phyloP scores from a whole-genome alignment of 2,329 filamentous ascomycete genomes.

The Fusarium beomiforme region DNA sequence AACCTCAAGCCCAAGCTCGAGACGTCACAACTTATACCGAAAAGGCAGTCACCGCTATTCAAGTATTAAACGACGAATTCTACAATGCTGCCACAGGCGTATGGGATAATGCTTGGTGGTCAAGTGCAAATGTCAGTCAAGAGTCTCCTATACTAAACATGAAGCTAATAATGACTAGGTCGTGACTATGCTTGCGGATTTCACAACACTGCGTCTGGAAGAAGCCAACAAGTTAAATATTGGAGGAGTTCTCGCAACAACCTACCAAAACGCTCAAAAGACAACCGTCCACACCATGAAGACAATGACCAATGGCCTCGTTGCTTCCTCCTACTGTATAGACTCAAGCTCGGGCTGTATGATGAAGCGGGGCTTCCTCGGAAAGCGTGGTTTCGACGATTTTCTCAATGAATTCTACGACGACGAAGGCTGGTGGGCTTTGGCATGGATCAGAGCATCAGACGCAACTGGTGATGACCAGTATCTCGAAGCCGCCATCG shows the following conservation, averaged over 20 bases:
- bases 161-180: conserved; percentile 35
- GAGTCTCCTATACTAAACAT: not conserved
- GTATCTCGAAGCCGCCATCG: conserved; percentile 64
- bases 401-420: conserved; percentile 67
- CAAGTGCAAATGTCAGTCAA: conserved; percentile 66
- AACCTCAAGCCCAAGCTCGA: conserved; percentile 24
- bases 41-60: conserved; percentile 48
- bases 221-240: conserved; percentile 52
- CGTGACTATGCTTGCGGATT: conserved; percentile 70
- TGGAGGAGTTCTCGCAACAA: conserved; percentile 54
- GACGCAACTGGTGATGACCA: conserved; percentile 62
- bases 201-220: conserved; percentile 49
- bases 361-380: conserved; percentile 48
- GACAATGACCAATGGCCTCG: conserved; percentile 50
- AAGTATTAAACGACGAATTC: conserved; percentile 64
- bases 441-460: conserved; percentile 66
- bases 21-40: conserved; percentile 45
- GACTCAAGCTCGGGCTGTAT: conserved; percentile 43
- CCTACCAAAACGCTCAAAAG: conserved; percentile 57
- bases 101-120: conserved; percentile 78
- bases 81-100: conserved; percentile 69
- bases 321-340: conserved; percentile 52
- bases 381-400: conserved; percentile 47
- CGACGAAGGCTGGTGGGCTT: conserved; percentile 72
- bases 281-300: conserved; percentile 52